These are phyloP conservation scores for Botrytis sinoallii DNA, from an alignment of 2,329 filamentous ascomycete genomes.

Conservation along the genomic window DNA sequence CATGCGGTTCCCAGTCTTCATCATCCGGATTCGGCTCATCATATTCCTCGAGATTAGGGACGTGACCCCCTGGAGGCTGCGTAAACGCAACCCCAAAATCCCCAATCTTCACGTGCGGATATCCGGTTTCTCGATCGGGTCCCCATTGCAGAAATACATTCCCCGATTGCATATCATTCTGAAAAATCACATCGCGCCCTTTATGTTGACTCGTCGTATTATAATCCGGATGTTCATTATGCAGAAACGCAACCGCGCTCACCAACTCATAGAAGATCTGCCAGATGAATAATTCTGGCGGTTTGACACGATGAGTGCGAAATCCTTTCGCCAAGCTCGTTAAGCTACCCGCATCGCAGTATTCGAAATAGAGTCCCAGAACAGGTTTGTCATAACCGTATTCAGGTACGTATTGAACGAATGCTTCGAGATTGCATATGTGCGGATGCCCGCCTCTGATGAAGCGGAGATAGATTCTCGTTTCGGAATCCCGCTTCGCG, in stretches of 20 bases:
- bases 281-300: neutral
- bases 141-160: conserved; percentile 15
- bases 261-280: neutral
- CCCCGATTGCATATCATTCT: neutral
- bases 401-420: conserved; percentile 1
- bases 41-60: neutral
- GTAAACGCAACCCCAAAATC: conserved; percentile 1
- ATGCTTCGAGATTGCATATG: conserved; percentile 10
- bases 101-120: conserved; percentile 9
- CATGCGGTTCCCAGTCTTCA: neutral
- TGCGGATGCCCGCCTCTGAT: conserved; percentile 7
- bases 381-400: neutral
- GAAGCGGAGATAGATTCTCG: neutral
- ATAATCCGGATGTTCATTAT: conserved; percentile 17
- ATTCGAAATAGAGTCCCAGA: conserved; percentile 8
- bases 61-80: neutral
- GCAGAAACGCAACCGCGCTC: conserved; percentile 5
- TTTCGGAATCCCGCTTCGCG: conserved; percentile 1
- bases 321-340: neutral
- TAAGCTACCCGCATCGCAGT: neutral
- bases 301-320: neutral
- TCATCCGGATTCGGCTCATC: neutral
- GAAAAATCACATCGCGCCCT: neutral
- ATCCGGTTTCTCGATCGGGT: neutral
- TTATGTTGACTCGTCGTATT: neutral